phyloP scores from a whole-genome alignment of 1,139 yeast species.

The Pneumocystis oryctolagi region DNA sequence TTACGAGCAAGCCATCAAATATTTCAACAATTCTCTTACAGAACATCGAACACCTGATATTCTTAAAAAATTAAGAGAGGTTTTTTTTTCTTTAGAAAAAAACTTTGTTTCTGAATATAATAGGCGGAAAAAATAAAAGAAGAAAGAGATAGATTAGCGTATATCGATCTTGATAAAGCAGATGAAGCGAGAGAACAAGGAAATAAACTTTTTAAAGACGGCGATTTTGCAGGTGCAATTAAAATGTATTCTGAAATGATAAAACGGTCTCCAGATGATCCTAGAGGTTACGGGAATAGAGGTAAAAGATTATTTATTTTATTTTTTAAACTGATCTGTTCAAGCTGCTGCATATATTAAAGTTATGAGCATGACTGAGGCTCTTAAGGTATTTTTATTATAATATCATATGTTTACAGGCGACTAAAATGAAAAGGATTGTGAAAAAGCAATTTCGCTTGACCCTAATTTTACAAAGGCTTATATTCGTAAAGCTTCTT shows the following conservation, averaged over 20 bases:
- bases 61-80: constrained; percentile 59
- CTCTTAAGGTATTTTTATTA: constrained; percentile 34
- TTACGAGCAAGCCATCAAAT: constrained; percentile 55
- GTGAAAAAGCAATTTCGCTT: constrained; percentile 72
- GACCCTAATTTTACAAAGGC: constrained; percentile 89
- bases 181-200: constrained; percentile 92
- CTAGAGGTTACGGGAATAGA: constrained; percentile 92
- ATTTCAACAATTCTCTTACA: constrained; percentile 79
- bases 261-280: constrained; percentile 90
- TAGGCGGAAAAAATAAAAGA: constrained; percentile 1
- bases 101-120: not conserved
- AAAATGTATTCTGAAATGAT: constrained; percentile 90
- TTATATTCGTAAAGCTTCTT: constrained; percentile 90
- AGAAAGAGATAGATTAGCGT: constrained; percentile 68
- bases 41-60: constrained; percentile 96
- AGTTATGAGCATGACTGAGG: constrained; percentile 94
- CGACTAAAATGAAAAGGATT: constrained; percentile 33
- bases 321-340: not conserved
- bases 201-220: constrained; percentile 72
- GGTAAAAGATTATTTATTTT: not conserved
- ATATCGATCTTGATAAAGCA: constrained; percentile 80
- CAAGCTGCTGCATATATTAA: constrained; percentile 86
- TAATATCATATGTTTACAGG: not conserved
- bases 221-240: constrained; percentile 95
- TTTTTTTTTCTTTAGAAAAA: not conserved